Conservation (phyloP, 1,139 yeast genomes). For the Suhomyces wounanorum region DNA sequence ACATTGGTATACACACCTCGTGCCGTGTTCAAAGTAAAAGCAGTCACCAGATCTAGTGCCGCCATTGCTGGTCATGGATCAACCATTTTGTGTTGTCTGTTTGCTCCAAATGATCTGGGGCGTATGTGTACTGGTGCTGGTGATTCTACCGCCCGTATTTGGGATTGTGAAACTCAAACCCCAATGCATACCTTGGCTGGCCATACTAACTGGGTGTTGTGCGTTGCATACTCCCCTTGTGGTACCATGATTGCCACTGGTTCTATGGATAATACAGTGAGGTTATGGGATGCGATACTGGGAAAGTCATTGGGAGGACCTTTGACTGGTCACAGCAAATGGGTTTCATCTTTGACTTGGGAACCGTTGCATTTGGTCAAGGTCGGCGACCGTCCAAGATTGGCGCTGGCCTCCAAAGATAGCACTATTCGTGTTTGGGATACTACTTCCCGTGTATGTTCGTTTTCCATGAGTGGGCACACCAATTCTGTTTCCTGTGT, state of each 20-base stretch:
- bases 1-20: slow-evolving; percentile 92
- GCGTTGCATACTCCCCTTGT: slow-evolving; percentile 93
- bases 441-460: slow-evolving; percentile 66
- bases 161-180: slow-evolving; percentile 97
- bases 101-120: slow-evolving; percentile 88
- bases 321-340: slow-evolving; percentile 78
- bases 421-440: slow-evolving; percentile 93
- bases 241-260: slow-evolving; percentile 94
- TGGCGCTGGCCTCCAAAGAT: slow-evolving; percentile 91
- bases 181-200: slow-evolving; percentile 81
- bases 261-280: slow-evolving; percentile 86
- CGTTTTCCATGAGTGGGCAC: slow-evolving; percentile 83
- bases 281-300: slow-evolving; percentile 75
- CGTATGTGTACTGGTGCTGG: slow-evolving; percentile 96
- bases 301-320: slow-evolving; percentile 79
- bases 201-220: slow-evolving; percentile 90
- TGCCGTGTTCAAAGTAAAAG: slow-evolving; percentile 89
- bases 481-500: slow-evolving; percentile 89
- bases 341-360: slow-evolving; percentile 91
- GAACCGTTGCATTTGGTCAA: slow-evolving; percentile 86
- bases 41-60: slow-evolving; percentile 88
- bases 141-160: slow-evolving; percentile 92
- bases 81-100: slow-evolving; percentile 86
- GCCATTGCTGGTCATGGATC: slow-evolving; percentile 96
- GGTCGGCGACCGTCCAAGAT: slow-evolving; percentile 64